Evolutionary conservation across 345 rosid species (phyloP).

Genomic region (Anastatica hierochuntica): DNA sequence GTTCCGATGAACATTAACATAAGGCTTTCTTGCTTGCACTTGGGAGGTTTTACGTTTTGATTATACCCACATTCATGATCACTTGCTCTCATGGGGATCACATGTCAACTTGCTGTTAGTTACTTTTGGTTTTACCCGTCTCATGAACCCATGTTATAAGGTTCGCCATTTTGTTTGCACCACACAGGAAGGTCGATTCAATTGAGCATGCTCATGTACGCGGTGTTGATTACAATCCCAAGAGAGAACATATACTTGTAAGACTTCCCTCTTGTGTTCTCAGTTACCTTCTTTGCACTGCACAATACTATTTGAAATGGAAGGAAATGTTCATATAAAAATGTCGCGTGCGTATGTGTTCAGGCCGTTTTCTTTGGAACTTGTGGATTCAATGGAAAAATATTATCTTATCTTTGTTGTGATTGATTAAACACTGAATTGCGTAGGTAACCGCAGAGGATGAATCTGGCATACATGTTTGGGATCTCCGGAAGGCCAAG

Average conservation of each 20-base stretch:
- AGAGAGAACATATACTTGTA: conserved; percentile 63
- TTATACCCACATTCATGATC: background rate
- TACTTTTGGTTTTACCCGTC: background rate
- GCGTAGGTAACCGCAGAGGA: conserved; percentile 66
- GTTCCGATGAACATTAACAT: background rate
- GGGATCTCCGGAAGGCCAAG: conserved; percentile 73
- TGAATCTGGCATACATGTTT: conserved; percentile 62
- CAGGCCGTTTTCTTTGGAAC: background rate
- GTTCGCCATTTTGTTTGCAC: background rate
- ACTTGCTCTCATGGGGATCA: background rate
- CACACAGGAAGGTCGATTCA: conserved; percentile 58
- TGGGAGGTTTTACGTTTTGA: background rate
- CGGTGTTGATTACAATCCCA: conserved; percentile 51
- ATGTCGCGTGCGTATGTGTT: too few species aligned
- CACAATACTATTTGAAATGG: background rate
- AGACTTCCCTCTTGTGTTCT: conserved; percentile 15
- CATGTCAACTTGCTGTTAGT: background rate
- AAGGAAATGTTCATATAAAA: background rate
- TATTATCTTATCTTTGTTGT: background rate
- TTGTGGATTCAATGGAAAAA: background rate
- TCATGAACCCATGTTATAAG: background rate
- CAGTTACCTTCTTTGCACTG: background rate
- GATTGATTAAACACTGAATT: background rate
- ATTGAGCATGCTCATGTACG: conserved; percentile 57
- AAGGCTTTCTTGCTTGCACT: background rate